Base-by-base conservation (phyloP, 208 protist genomes). In the Trichomonas tenax region DNA sequence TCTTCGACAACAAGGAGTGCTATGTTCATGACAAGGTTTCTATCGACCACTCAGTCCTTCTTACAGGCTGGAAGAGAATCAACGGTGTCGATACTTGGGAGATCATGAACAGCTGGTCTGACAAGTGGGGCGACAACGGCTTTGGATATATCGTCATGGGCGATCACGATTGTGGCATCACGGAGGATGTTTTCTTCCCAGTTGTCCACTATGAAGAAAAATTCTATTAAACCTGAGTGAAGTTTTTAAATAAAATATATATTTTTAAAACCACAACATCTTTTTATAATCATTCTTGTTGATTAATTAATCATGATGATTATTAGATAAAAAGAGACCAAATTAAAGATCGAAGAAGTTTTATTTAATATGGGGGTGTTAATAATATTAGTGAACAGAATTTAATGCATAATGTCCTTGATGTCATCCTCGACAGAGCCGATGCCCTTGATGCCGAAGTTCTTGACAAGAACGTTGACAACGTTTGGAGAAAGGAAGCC, bases 401-500 rank as follows among this genome's bases (percentile, higher is more conserved):
- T 15, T 72, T 72, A 72, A 4, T 72, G 58, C 21, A 84, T 34
- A 0, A 84, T 84, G 6, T 84, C 36, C 36, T 34, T 34, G 26
- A 84, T 14, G n/a, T 84, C 81, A 15, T 84, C 81, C 26, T 34
- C 81, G n/a, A 84, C 34, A 36, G n/a, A 23, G 81, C 34, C 36
- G 11, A 41, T 41, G 10, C 81, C 26, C 36, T 84, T 34, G 36
- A 84, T 84, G 26, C 81, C 81, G 36, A 95, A 95, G 46, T 95
- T 95, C 26, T 98, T 96, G 51, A 98, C 96, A 11, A 98, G 96
- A 23, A 98, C 84, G 48, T 97, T 93, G n/a, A 97, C 46, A 14
- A 98, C 96, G 21, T 51, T 95, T 10, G 97, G 97, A 21, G 97
- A 97, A 17, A 98, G 63, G 93, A 98, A 98, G 31, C 97, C 97